A percentile compares a stretch with the other conserved stretches of the same genome.
Conservation (phyloP, 495 filamentous ascomycete species). For the Tuber umbilicatum region DNA sequence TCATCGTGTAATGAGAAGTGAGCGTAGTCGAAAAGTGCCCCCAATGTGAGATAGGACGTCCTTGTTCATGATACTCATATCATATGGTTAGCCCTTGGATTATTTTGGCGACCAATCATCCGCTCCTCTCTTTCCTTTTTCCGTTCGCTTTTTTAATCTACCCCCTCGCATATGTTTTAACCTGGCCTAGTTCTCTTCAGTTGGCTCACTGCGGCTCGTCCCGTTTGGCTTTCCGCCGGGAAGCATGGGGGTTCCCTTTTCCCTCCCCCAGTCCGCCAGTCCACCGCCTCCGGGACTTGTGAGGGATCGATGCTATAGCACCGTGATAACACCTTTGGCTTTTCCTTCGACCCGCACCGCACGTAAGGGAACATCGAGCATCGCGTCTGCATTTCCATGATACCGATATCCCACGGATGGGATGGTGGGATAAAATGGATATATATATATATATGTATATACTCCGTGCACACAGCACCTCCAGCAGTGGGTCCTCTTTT, state of each 20-base stretch:
- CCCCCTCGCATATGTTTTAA: background rate
- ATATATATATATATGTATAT: too few species aligned
- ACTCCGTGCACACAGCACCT: background rate
- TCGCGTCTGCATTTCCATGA: conserved; percentile 5
- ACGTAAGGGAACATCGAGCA: conserved; percentile 15
- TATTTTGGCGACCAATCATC: background rate
- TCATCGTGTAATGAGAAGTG: background rate
- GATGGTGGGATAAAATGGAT: background rate
- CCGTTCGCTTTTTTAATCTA: background rate
- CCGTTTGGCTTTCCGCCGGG: conserved; percentile 20
- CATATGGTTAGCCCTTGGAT: background rate
- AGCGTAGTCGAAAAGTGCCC: background rate
- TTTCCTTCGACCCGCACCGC: conserved; percentile 11
- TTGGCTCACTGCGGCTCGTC: conserved; percentile 27
- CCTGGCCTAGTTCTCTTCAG: conserved; percentile 12
- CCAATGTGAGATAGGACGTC: background rate
- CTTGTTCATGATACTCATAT: background rate
- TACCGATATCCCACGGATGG: background rate
- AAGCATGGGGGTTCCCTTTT: conserved; percentile 30
- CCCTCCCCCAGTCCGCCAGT: background rate
- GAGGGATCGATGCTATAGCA: conserved; percentile 14
- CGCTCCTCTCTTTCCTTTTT: conserved; percentile 11
- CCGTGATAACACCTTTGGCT: conserved; percentile 11
- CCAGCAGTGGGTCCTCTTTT: background rate
- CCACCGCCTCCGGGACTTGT: conserved; percentile 14